Evolutionary conservation across 2,329 filamentous ascomycete species (phyloP).

Genomic region (Metarhizium guizhouense): DNA sequence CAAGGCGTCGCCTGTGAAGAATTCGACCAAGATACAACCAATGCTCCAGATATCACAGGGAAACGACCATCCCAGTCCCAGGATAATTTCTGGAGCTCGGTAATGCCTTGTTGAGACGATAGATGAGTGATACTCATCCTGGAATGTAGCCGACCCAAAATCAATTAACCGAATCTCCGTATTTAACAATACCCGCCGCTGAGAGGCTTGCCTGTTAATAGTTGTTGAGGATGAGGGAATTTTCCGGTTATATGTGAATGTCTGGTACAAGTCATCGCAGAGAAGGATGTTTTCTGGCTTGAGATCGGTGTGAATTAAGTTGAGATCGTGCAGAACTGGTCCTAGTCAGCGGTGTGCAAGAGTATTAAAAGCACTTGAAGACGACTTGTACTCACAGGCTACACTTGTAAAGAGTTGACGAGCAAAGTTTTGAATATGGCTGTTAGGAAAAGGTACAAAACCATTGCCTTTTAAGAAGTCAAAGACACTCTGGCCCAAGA

Average conservation of each 20-base stretch:
- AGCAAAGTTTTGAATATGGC: conserved; percentile 95
- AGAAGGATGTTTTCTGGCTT: conserved; percentile 65
- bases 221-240: conserved; percentile 59
- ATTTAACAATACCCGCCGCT: conserved; percentile 55
- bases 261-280: conserved; percentile 56
- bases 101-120: conserved; percentile 65
- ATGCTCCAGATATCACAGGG: conserved; percentile 70
- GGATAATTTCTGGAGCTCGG: conserved; percentile 60
- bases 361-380: neutral
- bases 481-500: conserved; percentile 91
- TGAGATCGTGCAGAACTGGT: conserved; percentile 86
- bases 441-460: conserved; percentile 96
- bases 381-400: conserved; percentile 60
- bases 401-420: conserved; percentile 96
- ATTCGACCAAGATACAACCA: conserved; percentile 63
- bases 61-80: conserved; percentile 62
- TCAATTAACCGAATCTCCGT: conserved; percentile 64
- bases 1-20: conserved; percentile 61
- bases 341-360: neutral
- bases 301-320: conserved; percentile 85
- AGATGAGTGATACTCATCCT: conserved; percentile 64
- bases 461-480: conserved; percentile 94
- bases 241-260: conserved; percentile 61
- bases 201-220: conserved; percentile 50
- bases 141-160: conserved; percentile 63